Evolutionary conservation across 177 flowering plant genomes (phyloP).

Genomic region (Vitis hybrid): DNA sequence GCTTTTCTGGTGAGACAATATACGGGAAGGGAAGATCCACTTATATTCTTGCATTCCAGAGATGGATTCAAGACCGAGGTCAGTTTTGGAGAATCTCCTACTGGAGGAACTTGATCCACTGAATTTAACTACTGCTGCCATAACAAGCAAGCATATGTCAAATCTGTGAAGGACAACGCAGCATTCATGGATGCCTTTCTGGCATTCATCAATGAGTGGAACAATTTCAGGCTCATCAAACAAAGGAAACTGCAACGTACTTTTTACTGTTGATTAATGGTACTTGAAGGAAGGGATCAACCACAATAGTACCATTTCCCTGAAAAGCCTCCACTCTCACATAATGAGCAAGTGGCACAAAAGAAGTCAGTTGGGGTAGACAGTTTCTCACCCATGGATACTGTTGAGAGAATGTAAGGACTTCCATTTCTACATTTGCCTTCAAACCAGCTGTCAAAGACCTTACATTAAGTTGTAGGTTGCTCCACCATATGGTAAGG

Average conservation of each 20-base stretch:
- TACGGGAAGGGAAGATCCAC: slow-evolving; percentile 75
- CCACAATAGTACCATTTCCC: slow-evolving; percentile 57
- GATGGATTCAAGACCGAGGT: slow-evolving; percentile 68
- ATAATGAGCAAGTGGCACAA: no score
- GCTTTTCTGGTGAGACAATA: slow-evolving; percentile 75
- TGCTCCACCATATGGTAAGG: no score
- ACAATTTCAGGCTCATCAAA: slow-evolving; percentile 63
- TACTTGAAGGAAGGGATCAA: slow-evolving; percentile 61
- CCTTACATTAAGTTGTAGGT: no score
- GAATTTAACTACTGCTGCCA: slow-evolving; percentile 17
- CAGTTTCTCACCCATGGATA: no score
- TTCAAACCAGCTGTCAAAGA: no score
- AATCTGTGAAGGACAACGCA: slow-evolving; percentile 38
- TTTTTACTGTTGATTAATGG: slow-evolving; percentile 68
- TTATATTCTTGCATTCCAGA: slow-evolving; percentile 71
- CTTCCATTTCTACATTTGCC: no score
- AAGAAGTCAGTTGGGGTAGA: no score
- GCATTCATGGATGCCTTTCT: slow-evolving; percentile 37
- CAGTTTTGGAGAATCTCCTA: slow-evolving; percentile 67
- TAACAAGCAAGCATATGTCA: slow-evolving; percentile 21
- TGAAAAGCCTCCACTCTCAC: no score
- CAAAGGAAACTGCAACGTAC: slow-evolving; percentile 67
- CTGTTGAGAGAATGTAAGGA: no score
- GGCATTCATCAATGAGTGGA: slow-evolving; percentile 72
- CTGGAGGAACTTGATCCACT: slow-evolving; percentile 67